Evolutionary conservation across 106 monocot species (phyloP), one percentile per base, ranked within the genome.

Genomic region (Allium cepa): DNA sequence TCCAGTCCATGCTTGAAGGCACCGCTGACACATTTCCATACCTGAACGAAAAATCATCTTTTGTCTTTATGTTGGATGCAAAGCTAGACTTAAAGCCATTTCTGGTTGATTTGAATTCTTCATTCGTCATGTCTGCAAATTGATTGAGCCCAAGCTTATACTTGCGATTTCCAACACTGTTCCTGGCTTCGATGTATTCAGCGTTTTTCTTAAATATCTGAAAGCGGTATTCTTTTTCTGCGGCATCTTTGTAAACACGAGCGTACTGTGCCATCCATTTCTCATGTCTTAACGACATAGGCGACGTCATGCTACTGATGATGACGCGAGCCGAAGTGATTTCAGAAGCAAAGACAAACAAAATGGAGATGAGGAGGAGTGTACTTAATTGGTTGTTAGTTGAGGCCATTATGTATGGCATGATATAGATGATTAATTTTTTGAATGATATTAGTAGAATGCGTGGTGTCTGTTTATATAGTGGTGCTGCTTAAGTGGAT

Each of bases 61-160:
- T 8, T 4, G 8, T 22, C 3, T 22, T 56, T 3, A 7, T 10
- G 11, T 12, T 10, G 3, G 17, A 7, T 3, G 8, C 13, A 14
- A 8, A 52, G 8, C 22, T 49, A 52, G 10, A 51, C 16, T 11
- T 16, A 1, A 56, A 56, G 6, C 68, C 68, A 8, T 4, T 71
- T 47, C 57, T 47, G 1, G 62, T 27, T 26, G 22, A 15, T 17
- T 11, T 59, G 15, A 71, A 71, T 18, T 71, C 71, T 10, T 66
- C 66, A 17, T 47, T 71, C 16, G 14, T 71, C 47, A 17, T 59
- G 26, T 47, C 69, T 12, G 69, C 27, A 17, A 69, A 69, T 27
- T 57, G 26, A 15, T 69, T 69, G 69, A 57, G 36, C 11, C 57
- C 69, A 10, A 69, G 69, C 57, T 17, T 56, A 17, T 56, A 69